Conservation (phyloP, 257 asterid genomes). For the Mitragyna speciosa region DNA sequence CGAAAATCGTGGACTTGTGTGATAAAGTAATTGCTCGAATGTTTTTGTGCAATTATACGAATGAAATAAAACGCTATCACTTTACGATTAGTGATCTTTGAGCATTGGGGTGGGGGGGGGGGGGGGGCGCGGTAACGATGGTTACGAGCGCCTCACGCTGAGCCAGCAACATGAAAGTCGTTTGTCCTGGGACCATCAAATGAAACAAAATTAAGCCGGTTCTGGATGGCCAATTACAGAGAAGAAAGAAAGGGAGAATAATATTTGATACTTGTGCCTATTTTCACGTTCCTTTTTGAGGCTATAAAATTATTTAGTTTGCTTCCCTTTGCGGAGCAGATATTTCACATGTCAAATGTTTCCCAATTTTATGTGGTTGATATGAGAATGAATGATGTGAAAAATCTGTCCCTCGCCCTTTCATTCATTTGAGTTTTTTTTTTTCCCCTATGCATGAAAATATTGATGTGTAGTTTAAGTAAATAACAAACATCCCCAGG, state of each 20-base stretch:
- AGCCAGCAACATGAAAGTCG: constrained; percentile 22
- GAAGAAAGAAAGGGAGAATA: neutral
- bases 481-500: neutral
- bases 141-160: constrained; percentile 13
- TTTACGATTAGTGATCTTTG: neutral
- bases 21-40: no score
- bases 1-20: no score
- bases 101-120: no score
- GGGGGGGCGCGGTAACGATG: constrained; percentile 22
- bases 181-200: constrained; percentile 35
- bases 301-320: neutral
- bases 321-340: neutral
- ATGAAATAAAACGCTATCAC: no score
- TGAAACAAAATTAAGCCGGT: constrained; percentile 28
- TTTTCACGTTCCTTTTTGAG: neutral
- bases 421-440: neutral
- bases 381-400: neutral
- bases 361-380: neutral
- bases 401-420: neutral
- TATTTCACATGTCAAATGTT: neutral
- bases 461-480: neutral
- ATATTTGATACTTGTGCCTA: neutral
- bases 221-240: constrained; percentile 9
- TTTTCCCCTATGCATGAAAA: neutral
- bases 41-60: no score